Base-by-base conservation (phyloP, 2,329 filamentous ascomycete species). In the Talaromyces sp. region DNA sequence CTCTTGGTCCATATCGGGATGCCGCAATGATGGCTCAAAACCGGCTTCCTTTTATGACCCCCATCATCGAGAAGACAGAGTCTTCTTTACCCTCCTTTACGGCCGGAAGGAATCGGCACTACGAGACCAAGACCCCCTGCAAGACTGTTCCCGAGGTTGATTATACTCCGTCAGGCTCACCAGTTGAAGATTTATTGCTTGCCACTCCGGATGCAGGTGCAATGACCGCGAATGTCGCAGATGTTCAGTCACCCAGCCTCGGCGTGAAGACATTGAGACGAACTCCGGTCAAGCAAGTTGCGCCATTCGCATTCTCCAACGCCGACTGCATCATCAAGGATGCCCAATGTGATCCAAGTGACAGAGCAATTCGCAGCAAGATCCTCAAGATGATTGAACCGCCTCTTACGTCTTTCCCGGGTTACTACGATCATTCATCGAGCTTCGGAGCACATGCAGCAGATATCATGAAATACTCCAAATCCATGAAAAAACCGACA, bases 41-140 rank as follows among this genome's bases (percentile, higher is more conserved):
- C 78, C 89, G 93, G 63, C 83, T 98, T 10, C 95, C 94, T 3
- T 99, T 98, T 76, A 98, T 99, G 95, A 99, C 95, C 0, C 95
- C 95, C 1, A 99, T 99, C 69, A 94, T 95, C 1, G 95, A 99
- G 77, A 89, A 92, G 71, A 99, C 95, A 0, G 95, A 99, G 78
- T 90, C 89, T 11, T 97, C 93, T 0, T 80, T 98, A 41, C 79
- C 89, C 49, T 85, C 86, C 4, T 87, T 33, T 84, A 86, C 61
- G 79, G 83, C 69, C 74, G 82, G 63, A 82, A 82, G 70, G 85
- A 86, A 75, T 84, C 85, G 69, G 85, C 85, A 76, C 81, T 87
- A 75, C 72, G 84, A 84, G 62, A 84, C 87, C 58, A 96, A 95
- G 78, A 96, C 92, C 4, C 93, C 93, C 16, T 92, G 87, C 70